Percentiles rank a stretch among this genome's conserved stretches.
Evolutionary conservation across 495 filamentous ascomycete species (phyloP).

Genomic region (Geopyxis carbonaria): DNA sequence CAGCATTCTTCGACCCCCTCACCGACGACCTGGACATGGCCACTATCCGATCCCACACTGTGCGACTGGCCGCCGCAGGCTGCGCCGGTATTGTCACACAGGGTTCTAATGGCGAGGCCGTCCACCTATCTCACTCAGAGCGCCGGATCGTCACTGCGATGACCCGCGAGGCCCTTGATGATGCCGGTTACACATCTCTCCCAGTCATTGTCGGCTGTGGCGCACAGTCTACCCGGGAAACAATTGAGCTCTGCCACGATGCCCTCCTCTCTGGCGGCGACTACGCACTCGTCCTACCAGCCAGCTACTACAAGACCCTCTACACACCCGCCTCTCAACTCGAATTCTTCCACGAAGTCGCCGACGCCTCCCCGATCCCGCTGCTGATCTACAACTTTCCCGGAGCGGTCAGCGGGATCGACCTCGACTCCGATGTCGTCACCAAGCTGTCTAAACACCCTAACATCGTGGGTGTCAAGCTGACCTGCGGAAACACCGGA

Average conservation of each 20-base stretch:
- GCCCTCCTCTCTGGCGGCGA: conserved; percentile 60
- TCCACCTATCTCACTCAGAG: conserved; percentile 57
- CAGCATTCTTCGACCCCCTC: conserved; percentile 72
- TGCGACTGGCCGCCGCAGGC: conserved; percentile 65
- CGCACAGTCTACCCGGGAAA: conserved; percentile 71
- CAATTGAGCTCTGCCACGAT: conserved; percentile 62
- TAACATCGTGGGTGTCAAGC: conserved; percentile 80
- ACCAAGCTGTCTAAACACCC: conserved; percentile 54
- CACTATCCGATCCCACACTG: conserved; percentile 56
- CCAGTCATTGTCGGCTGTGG: conserved; percentile 77
- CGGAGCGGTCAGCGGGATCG: conserved; percentile 60
- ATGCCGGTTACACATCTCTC: conserved; percentile 45
- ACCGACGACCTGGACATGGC: conserved; percentile 66
- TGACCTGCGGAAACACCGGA: conserved; percentile 88
- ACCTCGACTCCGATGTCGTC: conserved; percentile 69
- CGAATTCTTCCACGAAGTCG: conserved; percentile 61
- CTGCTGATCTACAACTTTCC: conserved; percentile 92
- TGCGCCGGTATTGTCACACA: conserved; percentile 69
- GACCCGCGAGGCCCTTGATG: conserved; percentile 59
- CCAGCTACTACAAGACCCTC: conserved; percentile 64
- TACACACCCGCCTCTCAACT: conserved; percentile 40
- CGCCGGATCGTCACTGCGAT: conserved; percentile 51
- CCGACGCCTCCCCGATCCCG: conserved; percentile 65
- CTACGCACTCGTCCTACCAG: conserved; percentile 70
- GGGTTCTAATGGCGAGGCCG: conserved; percentile 80